Percentiles rank a stretch among this genome's conserved stretches.
phyloP scores from a whole-genome alignment of 257 asterid genomes.

The Rauvolfia tetraphylla region DNA sequence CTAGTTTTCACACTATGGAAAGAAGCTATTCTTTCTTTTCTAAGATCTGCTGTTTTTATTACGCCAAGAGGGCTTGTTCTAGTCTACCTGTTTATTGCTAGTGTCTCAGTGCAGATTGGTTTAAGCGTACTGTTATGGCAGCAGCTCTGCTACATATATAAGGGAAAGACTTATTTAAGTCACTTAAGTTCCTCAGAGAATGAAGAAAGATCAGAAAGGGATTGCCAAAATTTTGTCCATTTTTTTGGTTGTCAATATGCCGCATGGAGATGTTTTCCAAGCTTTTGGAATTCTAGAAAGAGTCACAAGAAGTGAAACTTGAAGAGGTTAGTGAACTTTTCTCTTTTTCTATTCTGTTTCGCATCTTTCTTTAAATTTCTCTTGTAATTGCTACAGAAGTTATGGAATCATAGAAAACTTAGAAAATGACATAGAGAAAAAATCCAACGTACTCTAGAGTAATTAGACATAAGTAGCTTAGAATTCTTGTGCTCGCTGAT shows the following conservation, averaged over 20 bases:
- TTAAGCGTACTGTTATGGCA: conserved; percentile 80
- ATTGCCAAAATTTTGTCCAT: conserved; percentile 59
- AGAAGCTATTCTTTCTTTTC: conserved; percentile 44
- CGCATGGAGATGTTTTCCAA: conserved; percentile 53
- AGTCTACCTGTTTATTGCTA: conserved; percentile 66
- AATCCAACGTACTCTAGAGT: too few species aligned
- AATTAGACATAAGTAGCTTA: background rate
- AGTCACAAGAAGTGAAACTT: conserved; percentile 54
- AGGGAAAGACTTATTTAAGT: conserved; percentile 81
- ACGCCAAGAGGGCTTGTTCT: conserved; percentile 74
- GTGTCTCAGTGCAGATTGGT: conserved; percentile 73
- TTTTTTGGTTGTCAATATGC: conserved; percentile 62
- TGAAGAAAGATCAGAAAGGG: conserved; percentile 48
- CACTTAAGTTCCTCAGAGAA: conserved; percentile 49
- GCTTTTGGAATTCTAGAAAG: conserved; percentile 64
- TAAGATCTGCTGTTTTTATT: conserved; percentile 57
- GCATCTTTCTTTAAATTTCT: background rate
- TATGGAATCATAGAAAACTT: background rate
- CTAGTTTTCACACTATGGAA: conserved; percentile 36
- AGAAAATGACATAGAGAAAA: background rate
- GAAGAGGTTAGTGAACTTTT: conserved; percentile 30
- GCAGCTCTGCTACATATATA: conserved; percentile 77
- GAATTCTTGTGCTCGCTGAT: background rate
- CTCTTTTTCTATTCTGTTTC: background rate
- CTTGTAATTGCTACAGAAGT: background rate